Conservation (phyloP, 352 stramenopile species). For the Phytopythium sindhum region DNA sequence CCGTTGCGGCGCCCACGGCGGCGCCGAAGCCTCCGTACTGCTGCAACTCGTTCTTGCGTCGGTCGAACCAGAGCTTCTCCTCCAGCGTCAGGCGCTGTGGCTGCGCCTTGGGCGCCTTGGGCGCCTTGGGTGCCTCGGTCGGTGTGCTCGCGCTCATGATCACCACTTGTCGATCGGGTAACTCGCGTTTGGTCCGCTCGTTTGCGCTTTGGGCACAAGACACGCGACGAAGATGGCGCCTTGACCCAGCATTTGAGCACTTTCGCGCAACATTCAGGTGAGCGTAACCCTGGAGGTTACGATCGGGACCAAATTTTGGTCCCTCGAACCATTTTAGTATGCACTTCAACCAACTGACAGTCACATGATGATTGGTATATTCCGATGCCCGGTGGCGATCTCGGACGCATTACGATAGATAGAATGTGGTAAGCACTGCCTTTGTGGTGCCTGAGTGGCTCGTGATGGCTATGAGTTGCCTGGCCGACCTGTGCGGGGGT, state of each 20-base stretch:
- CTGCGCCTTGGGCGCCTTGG: slow-evolving; percentile 4
- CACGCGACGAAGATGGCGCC: not conserved
- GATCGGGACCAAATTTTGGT: not conserved
- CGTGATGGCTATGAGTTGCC: not conserved
- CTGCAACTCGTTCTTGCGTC: slow-evolving; percentile 59
- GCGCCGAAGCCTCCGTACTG: slow-evolving; percentile 62
- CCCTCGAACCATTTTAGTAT: too few species aligned
- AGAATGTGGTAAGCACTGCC: not conserved
- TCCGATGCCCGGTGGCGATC: too few species aligned
- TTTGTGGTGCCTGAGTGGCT: not conserved
- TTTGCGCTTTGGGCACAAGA: not conserved
- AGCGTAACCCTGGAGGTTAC: not conserved
- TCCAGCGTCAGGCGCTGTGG: slow-evolving; percentile 63
- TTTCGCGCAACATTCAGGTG: not conserved
- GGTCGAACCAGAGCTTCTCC: slow-evolving; percentile 82
- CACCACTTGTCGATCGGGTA: not conserved
- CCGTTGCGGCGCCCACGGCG: slow-evolving; percentile 44
- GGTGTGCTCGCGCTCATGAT: slow-evolving; percentile 5
- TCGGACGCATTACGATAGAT: not conserved
- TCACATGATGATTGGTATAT: too few species aligned
- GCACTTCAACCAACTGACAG: too few species aligned
- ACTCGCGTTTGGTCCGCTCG: too few species aligned
- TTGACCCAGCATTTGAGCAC: not conserved
- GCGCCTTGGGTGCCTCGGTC: not conserved
- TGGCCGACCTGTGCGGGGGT: too few species aligned